These are phyloP conservation scores for Alternaria sp. DNA, from an alignment of 2,329 filamentous ascomycete species.

Conservation along the genomic window DNA sequence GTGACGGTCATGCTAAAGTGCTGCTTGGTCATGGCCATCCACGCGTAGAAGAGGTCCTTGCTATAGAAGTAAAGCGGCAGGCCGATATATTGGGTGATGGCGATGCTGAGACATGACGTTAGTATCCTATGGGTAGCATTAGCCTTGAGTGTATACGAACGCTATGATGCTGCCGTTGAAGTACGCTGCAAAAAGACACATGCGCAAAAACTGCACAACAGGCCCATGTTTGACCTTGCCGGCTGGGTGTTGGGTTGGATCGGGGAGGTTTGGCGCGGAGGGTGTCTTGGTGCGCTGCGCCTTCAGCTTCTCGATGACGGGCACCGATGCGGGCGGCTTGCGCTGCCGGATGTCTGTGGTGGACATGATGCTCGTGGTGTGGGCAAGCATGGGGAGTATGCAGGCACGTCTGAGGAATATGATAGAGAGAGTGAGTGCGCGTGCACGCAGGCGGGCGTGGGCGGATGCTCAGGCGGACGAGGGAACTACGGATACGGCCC, in stretches of 20 bases:
- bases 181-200: constrained; percentile 54
- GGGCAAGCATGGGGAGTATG: constrained; percentile 2
- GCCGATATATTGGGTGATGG: constrained; percentile 74
- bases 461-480: constrained; percentile 20
- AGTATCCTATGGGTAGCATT: constrained; percentile 27
- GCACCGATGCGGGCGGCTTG: constrained; percentile 36
- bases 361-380: constrained; percentile 30
- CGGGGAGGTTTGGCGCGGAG: constrained; percentile 1
- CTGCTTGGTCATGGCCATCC: constrained; percentile 86
- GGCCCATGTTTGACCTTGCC: constrained; percentile 53
- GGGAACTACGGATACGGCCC: constrained; percentile 10
- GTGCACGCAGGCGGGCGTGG: constrained; percentile 10
- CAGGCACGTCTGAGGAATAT: constrained; percentile 2
- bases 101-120: constrained; percentile 49
- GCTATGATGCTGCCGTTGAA: constrained; percentile 53
- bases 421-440: constrained; percentile 11
- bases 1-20: constrained; percentile 78
- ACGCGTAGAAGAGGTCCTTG: constrained; percentile 78
- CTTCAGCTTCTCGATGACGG: constrained; percentile 21
- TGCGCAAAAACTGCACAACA: constrained; percentile 52
- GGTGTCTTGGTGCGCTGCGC: constrained; percentile 18
- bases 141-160: constrained; percentile 34
- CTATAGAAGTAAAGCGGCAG: constrained; percentile 75
- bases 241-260: constrained; percentile 36
- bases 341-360: constrained; percentile 42